Base-by-base conservation (phyloP, 1,284 basidiomycete genomes). In the Cutaneotrichosporon sp. region DNA sequence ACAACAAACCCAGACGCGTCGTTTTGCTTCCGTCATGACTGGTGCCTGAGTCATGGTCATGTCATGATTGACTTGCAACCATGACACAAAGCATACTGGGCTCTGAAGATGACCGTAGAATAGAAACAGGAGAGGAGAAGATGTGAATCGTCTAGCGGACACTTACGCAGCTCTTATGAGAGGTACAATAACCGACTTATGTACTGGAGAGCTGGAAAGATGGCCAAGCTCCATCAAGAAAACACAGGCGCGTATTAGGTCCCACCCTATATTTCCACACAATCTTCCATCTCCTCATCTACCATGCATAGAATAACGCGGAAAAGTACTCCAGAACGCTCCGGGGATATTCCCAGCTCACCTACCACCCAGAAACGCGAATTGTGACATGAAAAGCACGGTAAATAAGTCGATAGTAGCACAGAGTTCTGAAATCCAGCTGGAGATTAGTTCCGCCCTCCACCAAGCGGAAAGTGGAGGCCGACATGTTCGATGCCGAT, bases 251-350 rank as follows among this genome's bases (percentile, higher is more conserved):
- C 34, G 10, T 16, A 21, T 51, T 30, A 36, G 58, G 47, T 53
- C 52, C 30, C 32, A 26, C 7, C 18, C 9, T 18, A 8, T 55
- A 32, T 38, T n/a, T 53, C 36, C 22, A 4, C 7, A 18, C 11
- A 46, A 46, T n/a, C 16, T 46, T n/a, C 16, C 42, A 46, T 46
- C 42, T 46, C 42, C 7, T 0, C 42, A 46, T 5, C 58, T n/a
- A 26, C 52, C 14, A 68, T 65, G 66, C 66, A 68, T 68, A 60
- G 26, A 38, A 58, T 49, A 18, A 52, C 16, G 61, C 61, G 53
- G 63, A 9, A 67, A 64, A 63, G 55, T 58, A 36, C 26, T 16
- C 47, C 46, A 34, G 8, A 38, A 22, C 18, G 59, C 49, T 14
- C 52, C n/a, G 56, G 42, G 42, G 60, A 38, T 2, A 14, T 22